Base-by-base conservation (phyloP, 2,329 filamentous ascomycete species). In the Aspergillus quadrilineatus region DNA sequence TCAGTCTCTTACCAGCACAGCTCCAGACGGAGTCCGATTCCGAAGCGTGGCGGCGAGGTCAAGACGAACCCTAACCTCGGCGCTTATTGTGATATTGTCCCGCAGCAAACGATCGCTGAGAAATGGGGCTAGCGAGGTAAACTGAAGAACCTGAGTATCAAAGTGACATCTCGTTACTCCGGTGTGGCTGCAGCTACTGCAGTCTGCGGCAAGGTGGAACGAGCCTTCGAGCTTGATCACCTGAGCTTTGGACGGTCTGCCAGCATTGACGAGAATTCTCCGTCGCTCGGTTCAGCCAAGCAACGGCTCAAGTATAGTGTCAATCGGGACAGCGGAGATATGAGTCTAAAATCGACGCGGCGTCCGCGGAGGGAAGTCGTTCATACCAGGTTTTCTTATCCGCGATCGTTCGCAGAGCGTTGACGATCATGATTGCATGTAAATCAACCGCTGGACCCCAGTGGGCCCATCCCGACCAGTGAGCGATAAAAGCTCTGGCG, bases 101-200 rank as follows among this genome's bases (percentile, higher is more conserved):
- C 53, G 48, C 50, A 41, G 42, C 34, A 28, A 46, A 45, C 43
- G 34, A 53, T 22, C 7, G 52, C 32, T 53, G 15, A 17, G 42
- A 51, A 55, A 28, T 32, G 29, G 26, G 15, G 39, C 6, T 29
- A 15, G 14, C 36, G 14, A 43, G 17, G 26, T 14, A 14, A 26
- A 17, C 15, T 29, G 17, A 29, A 29, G 43, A 32, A n/a, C 28
- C 32, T 30, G n/a, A 37, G 6, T 32, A 4, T 15, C 32, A 30
- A 52, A 29, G n/a, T 48, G 15, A 48, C 36, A 32, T 48, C 9
- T 56, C 46, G 36, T 17, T 56, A 55, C 39, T 60, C 61, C 63
- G 65, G 66, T 69, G 67, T 69, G 67, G 67, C 65, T 64, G 68
- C 63, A 67, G 65, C 61, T 53, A 44, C 57, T 53, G 53, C 49